Evolutionary conservation across 768 basidiomycete species (phyloP).

Genomic region (Hydnomerulius pinastri): DNA sequence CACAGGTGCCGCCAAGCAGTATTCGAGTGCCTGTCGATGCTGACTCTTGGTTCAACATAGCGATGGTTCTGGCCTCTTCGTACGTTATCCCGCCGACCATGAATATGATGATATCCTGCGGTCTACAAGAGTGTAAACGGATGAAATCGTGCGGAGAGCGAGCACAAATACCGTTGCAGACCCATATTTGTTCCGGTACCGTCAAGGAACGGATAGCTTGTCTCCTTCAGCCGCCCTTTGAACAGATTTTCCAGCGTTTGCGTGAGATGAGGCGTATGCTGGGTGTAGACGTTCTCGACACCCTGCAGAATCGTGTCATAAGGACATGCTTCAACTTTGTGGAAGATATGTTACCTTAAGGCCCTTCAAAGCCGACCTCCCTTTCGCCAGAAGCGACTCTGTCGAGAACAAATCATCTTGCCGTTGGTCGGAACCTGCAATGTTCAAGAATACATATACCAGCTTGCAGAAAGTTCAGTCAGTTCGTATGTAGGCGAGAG

Average conservation of each 20-base stretch:
- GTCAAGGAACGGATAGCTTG: conserved; percentile 87
- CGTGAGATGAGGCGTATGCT: conserved; percentile 90
- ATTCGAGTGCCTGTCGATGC: conserved; percentile 67
- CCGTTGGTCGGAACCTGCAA: conserved; percentile 92
- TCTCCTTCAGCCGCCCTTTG: conserved; percentile 83
- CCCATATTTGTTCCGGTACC: conserved; percentile 68
- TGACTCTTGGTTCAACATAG: conserved; percentile 84
- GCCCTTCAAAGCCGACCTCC: conserved; percentile 92
- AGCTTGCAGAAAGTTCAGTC: conserved; percentile 51
- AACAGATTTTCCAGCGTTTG: conserved; percentile 90
- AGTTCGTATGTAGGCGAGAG: conserved; percentile 5
- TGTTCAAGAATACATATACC: conserved; percentile 89
- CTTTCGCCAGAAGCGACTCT: conserved; percentile 91
- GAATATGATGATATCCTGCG: conserved; percentile 96
- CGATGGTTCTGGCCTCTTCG: conserved; percentile 86
- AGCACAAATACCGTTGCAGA: conserved; percentile 74
- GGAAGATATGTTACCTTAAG: conserved; percentile 65
- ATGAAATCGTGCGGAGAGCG: no score
- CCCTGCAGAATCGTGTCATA: conserved; percentile 52
- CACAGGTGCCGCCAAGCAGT: conserved; percentile 89
- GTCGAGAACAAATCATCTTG: conserved; percentile 98
- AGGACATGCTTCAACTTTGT: neutral
- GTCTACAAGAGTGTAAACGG: no score
- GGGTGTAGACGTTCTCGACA: conserved; percentile 98
- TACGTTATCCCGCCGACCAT: conserved; percentile 97